Percentiles rank a stretch among this genome's conserved stretches.
These are phyloP conservation scores for Sporothrix brasiliensis DNA, from an alignment of 2,329 filamentous ascomycete genomes.

Conservation along the genomic window DNA sequence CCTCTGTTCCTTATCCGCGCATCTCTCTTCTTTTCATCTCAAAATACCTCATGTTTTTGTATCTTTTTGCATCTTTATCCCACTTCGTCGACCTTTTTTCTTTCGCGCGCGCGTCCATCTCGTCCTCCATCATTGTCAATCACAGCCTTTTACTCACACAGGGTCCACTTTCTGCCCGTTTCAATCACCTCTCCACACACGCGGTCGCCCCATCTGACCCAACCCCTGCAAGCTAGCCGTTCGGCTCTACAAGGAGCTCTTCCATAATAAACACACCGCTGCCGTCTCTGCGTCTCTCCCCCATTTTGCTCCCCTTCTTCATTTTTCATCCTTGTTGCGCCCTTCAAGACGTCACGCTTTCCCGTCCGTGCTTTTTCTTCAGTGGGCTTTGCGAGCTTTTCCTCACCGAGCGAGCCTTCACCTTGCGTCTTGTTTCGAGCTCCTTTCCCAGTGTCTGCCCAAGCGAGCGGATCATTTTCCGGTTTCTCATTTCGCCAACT, in stretches of 20 bases:
- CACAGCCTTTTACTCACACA: background rate
- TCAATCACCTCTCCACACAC: background rate
- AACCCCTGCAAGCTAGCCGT: slow-evolving; percentile 2
- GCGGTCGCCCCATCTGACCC: background rate
- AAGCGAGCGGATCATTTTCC: background rate
- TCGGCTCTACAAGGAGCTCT: background rate
- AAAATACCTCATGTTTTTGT: background rate
- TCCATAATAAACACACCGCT: slow-evolving; percentile 22
- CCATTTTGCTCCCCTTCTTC: background rate
- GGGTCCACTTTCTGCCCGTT: slow-evolving; percentile 20
- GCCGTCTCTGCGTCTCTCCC: background rate
- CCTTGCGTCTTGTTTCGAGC: background rate
- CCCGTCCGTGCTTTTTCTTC: background rate
- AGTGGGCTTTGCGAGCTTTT: background rate
- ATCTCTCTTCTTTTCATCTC: background rate
- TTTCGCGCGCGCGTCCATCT: background rate
- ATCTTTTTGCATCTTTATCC: background rate
- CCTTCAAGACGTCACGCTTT: background rate
- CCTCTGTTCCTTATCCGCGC: background rate
- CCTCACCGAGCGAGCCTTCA: background rate
- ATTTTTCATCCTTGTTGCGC: background rate
- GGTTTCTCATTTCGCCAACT: background rate
- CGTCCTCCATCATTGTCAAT: background rate
- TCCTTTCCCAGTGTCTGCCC: background rate
- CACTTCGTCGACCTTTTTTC: background rate